phyloP scores from a whole-genome alignment of 2,329 filamentous ascomycete genomes.

The Tolypocladium ovalisporum region DNA sequence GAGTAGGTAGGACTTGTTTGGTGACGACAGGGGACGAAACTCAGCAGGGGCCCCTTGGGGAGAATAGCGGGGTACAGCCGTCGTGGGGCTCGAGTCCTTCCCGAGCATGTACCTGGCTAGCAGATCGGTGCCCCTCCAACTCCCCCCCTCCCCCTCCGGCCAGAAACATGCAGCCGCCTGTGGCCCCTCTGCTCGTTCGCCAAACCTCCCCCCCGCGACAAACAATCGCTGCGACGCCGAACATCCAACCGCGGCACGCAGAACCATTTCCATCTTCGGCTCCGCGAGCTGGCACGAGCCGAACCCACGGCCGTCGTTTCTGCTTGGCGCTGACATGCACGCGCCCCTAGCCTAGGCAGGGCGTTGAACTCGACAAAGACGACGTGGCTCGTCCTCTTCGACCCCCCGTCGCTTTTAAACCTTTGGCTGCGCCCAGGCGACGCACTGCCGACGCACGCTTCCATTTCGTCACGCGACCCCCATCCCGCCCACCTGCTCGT shows the following conservation, averaged over 20 bases:
- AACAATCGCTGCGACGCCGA: no score
- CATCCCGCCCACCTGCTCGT: neutral
- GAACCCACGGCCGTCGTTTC: neutral
- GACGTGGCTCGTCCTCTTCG: neutral
- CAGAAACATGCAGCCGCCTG: neutral
- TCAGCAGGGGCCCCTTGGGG: neutral
- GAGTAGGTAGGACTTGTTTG: no score
- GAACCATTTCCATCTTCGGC: neutral
- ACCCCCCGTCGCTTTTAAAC: neutral
- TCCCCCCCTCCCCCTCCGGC: neutral
- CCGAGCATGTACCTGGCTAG: neutral
- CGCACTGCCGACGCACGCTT: neutral
- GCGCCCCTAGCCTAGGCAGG: neutral
- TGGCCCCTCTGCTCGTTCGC: neutral
- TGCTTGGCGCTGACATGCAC: slow-evolving; percentile 1
- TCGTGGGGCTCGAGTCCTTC: neutral
- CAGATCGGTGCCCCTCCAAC: neutral
- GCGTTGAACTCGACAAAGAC: neutral
- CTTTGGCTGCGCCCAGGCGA: no score
- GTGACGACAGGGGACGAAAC: neutral
- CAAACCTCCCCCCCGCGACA: no score
- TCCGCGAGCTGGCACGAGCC: neutral
- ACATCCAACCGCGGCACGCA: no score
- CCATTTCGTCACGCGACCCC: neutral
- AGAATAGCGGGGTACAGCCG: slow-evolving; percentile 1